Conservation (phyloP, 768 basidiomycete species). For the Kwoniella sp. region DNA sequence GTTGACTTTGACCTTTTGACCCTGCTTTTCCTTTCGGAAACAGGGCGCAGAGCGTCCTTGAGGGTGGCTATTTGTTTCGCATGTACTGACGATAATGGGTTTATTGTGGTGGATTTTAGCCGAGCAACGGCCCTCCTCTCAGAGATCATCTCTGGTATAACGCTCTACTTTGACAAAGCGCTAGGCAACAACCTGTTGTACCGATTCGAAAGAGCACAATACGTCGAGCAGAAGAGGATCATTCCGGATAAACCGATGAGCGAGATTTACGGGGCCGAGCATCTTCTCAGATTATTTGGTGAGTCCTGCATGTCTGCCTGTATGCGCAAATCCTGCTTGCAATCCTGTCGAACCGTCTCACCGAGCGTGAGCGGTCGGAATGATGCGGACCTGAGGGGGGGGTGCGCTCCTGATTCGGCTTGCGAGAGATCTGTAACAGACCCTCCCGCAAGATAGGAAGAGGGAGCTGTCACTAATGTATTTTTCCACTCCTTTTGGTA, state of each 20-base stretch:
- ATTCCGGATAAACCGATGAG: constrained; percentile 85
- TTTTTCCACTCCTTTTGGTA: background rate
- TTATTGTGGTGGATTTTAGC: constrained; percentile 53
- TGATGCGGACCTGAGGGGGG: no score
- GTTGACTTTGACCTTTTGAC: no score
- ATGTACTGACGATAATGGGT: background rate
- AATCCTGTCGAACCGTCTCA: no score
- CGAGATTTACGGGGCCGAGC: constrained; percentile 89
- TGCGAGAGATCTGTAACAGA: no score
- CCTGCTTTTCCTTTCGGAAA: no score
- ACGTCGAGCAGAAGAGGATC: constrained; percentile 71
- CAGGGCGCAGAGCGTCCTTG: no score
- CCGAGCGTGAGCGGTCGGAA: no score
- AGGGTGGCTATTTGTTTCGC: no score
- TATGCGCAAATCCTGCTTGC: background rate
- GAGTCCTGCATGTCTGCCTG: no score
- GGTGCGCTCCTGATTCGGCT: no score
- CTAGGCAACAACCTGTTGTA: constrained; percentile 83
- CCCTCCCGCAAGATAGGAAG: no score
- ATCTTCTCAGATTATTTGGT: constrained; percentile 90
- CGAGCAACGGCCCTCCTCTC: constrained; percentile 71
- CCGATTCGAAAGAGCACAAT: constrained; percentile 92
- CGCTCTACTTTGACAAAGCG: constrained; percentile 90
- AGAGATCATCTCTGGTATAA: constrained; percentile 81
- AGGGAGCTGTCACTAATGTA: background rate